Conservation (phyloP, 2,329 filamentous ascomycete species). For the Alternaria arborescens region DNA sequence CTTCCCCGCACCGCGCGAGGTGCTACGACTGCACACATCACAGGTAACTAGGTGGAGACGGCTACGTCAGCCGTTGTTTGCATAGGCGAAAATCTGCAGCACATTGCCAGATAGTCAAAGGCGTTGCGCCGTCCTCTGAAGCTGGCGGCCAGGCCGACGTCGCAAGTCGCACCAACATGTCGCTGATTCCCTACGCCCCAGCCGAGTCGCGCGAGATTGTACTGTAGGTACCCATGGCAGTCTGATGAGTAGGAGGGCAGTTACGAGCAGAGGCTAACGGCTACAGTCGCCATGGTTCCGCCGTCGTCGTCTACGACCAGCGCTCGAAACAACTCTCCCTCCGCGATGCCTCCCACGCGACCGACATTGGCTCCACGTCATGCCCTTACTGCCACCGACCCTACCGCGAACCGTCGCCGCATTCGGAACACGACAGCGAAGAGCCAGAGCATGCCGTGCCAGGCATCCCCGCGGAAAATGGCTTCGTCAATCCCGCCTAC, state of each 20-base stretch:
- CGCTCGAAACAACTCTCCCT: constrained; percentile 86
- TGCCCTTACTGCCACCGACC: constrained; percentile 93
- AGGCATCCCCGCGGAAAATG: constrained; percentile 57
- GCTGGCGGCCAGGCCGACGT: constrained; percentile 21
- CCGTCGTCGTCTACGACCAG: constrained; percentile 89
- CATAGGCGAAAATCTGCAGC: background rate
- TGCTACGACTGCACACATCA: constrained; percentile 15
- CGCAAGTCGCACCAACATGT: constrained; percentile 60
- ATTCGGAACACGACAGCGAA: constrained; percentile 42
- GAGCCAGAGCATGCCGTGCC: constrained; percentile 44
- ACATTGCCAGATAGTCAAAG: constrained; percentile 4
- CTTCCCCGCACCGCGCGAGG: constrained; percentile 34
- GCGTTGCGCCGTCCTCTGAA: constrained; percentile 13
- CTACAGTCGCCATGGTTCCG: constrained; percentile 85
- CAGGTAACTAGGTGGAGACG: background rate
- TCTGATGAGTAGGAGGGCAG: background rate
- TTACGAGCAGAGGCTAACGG: constrained; percentile 19
- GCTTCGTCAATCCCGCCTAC: constrained; percentile 90
- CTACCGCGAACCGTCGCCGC: constrained; percentile 58
- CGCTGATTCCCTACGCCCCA: constrained; percentile 78
- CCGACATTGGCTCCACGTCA: constrained; percentile 67
- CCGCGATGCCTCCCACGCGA: constrained; percentile 65
- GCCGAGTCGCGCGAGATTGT: constrained; percentile 80
- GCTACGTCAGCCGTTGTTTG: constrained; percentile 11
- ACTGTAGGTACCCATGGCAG: constrained; percentile 65